Conservation (phyloP, 768 basidiomycete genomes). For the Clavaria fumosa region DNA sequence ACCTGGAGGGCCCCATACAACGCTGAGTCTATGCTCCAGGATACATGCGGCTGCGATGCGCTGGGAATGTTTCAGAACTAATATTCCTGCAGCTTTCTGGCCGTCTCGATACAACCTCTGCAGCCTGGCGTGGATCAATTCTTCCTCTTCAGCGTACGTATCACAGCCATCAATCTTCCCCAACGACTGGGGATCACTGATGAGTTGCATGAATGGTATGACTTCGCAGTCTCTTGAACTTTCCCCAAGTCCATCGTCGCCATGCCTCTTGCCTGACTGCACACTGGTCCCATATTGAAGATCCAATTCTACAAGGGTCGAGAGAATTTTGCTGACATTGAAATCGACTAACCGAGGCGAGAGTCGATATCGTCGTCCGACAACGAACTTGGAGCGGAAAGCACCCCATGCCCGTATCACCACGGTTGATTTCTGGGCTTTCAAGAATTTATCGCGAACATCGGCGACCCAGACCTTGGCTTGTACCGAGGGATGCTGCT, state of each 20-base stretch:
- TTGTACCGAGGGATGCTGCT: conserved; percentile 25
- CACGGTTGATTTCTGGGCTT: conserved; percentile 20
- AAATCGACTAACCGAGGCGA: conserved; percentile 38
- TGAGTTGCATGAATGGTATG: conserved; percentile 30
- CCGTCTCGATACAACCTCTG: conserved; percentile 26
- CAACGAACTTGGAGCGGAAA: conserved; percentile 15
- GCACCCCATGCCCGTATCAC: conserved; percentile 26
- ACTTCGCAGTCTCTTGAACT: conserved; percentile 11
- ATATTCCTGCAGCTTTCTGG: conserved; percentile 20
- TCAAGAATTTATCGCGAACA: conserved; percentile 24
- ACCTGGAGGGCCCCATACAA: conserved; percentile 40
- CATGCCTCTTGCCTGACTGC: too few species aligned
- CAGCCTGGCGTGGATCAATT: conserved; percentile 19
- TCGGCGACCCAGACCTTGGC: conserved; percentile 26
- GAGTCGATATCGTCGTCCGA: conserved; percentile 26
- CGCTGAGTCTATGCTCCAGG: conserved; percentile 27
- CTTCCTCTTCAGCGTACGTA: conserved; percentile 9
- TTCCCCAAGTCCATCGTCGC: too few species aligned
- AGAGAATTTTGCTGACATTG: conserved; percentile 31
- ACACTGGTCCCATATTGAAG: conserved; percentile 17
- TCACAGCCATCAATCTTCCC: too few species aligned
- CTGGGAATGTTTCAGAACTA: conserved; percentile 33
- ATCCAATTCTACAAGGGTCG: conserved; percentile 32
- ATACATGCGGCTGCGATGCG: conserved; percentile 29
- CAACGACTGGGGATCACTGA: conserved; percentile 27